These are phyloP conservation scores for Akanthomyces dipterigenus DNA, from an alignment of 2,329 filamentous ascomycete species.

Conservation along the genomic window DNA sequence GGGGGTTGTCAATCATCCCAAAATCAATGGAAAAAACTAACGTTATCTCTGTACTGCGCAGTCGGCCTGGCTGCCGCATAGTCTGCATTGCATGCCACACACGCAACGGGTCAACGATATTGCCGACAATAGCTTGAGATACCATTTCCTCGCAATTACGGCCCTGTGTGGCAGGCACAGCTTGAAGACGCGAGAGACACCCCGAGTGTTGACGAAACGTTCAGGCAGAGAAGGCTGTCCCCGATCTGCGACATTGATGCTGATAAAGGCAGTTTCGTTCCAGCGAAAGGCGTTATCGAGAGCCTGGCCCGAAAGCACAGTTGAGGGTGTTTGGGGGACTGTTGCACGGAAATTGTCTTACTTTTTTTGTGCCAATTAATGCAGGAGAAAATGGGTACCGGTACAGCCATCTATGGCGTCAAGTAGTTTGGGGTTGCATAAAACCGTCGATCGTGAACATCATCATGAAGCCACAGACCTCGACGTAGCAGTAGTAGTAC, in stretches of 20 bases:
- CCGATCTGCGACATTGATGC: conserved; percentile 4
- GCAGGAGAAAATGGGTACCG: background rate
- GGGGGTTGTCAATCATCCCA: background rate
- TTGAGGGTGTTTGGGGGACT: background rate
- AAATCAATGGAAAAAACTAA: background rate
- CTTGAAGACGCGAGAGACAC: background rate
- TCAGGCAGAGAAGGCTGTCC: background rate
- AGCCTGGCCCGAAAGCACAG: background rate
- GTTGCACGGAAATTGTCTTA: background rate
- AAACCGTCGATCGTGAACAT: conserved; percentile 1
- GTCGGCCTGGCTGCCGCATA: background rate
- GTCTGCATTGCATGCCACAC: background rate
- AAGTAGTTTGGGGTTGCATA: background rate
- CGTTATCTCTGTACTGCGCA: too few relatives aligned
- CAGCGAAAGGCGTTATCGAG: background rate
- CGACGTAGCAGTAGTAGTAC: background rate
- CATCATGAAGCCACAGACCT: background rate
- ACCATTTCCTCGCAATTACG: background rate
- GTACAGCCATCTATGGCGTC: background rate
- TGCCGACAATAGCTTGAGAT: background rate
- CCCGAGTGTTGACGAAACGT: background rate
- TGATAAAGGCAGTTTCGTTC: background rate
- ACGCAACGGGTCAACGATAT: background rate
- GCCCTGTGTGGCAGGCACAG: background rate
- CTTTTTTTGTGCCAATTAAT: background rate